Evolutionary conservation across 2,329 filamentous ascomycete genomes (phyloP).

Genomic region (Cladorrhinum sp.): DNA sequence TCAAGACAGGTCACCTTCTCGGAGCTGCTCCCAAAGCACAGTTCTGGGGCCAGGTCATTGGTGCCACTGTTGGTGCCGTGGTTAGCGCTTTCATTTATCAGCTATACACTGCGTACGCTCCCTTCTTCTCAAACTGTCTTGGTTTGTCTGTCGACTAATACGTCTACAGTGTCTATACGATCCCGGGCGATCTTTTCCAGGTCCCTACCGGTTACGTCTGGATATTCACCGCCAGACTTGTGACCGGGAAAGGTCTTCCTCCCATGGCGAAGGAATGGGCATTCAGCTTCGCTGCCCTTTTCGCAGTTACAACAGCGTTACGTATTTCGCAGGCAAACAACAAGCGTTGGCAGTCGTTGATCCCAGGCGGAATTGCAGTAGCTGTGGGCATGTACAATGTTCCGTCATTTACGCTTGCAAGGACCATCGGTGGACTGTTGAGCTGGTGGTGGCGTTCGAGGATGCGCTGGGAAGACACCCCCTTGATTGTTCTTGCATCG

Average conservation of each 20-base stretch:
- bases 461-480: conserved; percentile 60
- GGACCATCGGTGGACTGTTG: conserved; percentile 72
- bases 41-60: conserved; percentile 95
- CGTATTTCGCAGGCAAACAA: conserved; percentile 56
- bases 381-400: conserved; percentile 97
- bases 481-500: conserved; percentile 82
- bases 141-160: not conserved
- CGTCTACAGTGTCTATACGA: conserved; percentile 66
- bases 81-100: conserved; percentile 84
- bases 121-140: not conserved
- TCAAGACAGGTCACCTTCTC: conserved; percentile 92
- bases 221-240: conserved; percentile 92
- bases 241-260: conserved; percentile 86
- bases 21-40: conserved; percentile 91
- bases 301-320: conserved; percentile 66
- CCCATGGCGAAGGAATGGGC: conserved; percentile 80
- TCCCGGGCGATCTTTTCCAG: conserved; percentile 87
- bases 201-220: conserved; percentile 95
- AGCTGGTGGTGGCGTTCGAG: conserved; percentile 73
- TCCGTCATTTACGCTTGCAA: conserved; percentile 88
- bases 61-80: conserved; percentile 79
- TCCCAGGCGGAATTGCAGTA: conserved; percentile 93
- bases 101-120: conserved; percentile 66
- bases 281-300: conserved; percentile 69
- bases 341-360: conserved; percentile 66